Evolutionary conservation across 2,329 filamentous ascomycete genomes (phyloP).

Genomic region (Penicillium sp.): DNA sequence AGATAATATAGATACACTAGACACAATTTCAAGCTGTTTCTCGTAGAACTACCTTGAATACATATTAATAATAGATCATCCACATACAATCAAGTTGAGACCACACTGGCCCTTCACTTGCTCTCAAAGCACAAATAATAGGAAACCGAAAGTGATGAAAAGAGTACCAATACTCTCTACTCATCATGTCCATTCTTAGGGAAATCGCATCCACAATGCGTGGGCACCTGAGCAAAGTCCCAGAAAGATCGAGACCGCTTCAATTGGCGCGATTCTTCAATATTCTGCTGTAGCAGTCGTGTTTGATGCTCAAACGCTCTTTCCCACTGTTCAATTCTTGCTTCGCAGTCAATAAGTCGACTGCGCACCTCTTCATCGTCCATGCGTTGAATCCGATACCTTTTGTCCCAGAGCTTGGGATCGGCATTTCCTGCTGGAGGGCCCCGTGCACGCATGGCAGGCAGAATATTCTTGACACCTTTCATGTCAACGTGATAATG

Average conservation of each 20-base stretch:
- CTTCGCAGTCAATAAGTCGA: conserved; percentile 30
- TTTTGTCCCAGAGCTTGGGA: conserved; percentile 5
- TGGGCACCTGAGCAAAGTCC: conserved; percentile 9
- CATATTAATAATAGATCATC: not conserved
- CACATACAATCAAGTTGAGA: not conserved
- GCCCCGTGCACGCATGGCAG: not conserved
- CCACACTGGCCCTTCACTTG: not conserved
- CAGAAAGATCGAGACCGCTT: conserved; percentile 12
- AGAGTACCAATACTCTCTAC: not conserved
- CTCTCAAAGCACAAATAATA: not conserved
- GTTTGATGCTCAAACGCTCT: conserved; percentile 20
- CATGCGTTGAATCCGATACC: conserved; percentile 12
- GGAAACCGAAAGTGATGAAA: not conserved
- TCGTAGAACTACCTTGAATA: not conserved
- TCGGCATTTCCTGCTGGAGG: not conserved
- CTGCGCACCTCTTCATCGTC: conserved; percentile 25
- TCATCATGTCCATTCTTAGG: conserved; percentile 1
- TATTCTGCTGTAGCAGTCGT: conserved; percentile 20
- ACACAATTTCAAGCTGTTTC: not conserved
- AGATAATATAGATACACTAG: not conserved
- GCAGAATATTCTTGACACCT: conserved; percentile 1
- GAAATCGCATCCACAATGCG: conserved; percentile 10
- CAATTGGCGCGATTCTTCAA: conserved; percentile 8
- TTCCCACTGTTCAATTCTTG: conserved; percentile 25
- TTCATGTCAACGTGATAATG: conserved; percentile 6